Evolutionary conservation across 1,284 basidiomycete genomes (phyloP), one percentile per base, ranked within the genome.

Genomic region (Boletus holoroseus): DNA sequence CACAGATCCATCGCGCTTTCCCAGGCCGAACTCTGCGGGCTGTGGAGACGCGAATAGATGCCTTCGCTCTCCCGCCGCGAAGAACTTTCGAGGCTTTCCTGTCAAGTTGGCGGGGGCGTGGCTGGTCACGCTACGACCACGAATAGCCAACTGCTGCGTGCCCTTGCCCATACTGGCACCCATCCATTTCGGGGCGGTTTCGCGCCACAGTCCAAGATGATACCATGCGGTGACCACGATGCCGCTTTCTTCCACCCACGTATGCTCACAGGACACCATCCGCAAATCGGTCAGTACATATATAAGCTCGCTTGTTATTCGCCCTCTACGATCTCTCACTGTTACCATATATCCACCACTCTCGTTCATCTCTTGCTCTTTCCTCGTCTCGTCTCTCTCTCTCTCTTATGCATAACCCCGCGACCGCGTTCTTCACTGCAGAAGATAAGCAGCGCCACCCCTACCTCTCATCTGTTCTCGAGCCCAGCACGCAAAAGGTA

Each of bases 371-470:
- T 26, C 30, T 40, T 22, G 15, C 40, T 13, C 2, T 12, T 24
- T 52, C 44, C 47, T 42, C 26, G 22, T 49, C 30, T 45, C 30
- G 28, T 37, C 31, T 52, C 35, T 38, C 35, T 49, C 34, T 38
- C 42, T 37, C 48, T 39, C 60, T 31, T 20, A 66, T 66, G 64
- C 67, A 66, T 50, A 55, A 69, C 44, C 62, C 64, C 22, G 34
- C 61, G 44, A 55, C 63, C 53, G 51, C 67, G 5, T 67, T 69
- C 55, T 66, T 69, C 67, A 69, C 64, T 49, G 50, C 68, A 55
- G 63, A 66, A 66, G 68, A 66, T 63, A 69, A 69, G 58, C 68
- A 70, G 57, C 64, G 64, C 53, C 67, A 70, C 56, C 64, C 64
- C 24, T 70, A 66, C 67, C 66, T 67, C 47, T 69, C 64, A 37